Evolutionary conservation across 177 flowering plant genomes (phyloP), one percentile per base, ranked within the genome.

Genomic region (Tripterygium wilfordii): DNA sequence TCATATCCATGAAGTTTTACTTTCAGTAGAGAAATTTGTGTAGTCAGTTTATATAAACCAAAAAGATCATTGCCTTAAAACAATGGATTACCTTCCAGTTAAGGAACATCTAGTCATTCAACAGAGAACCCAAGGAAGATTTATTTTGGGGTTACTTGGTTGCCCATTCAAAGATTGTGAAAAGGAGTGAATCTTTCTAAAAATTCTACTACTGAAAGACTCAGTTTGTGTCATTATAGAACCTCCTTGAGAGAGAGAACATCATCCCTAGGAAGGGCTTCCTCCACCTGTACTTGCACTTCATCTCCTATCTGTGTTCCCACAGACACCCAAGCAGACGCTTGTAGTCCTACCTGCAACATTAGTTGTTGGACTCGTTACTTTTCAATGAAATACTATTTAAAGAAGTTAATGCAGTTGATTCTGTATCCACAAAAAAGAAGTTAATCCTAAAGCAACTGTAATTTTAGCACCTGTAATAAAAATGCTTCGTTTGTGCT

Each of bases 181-280:
- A 39, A n/a, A 39, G 22, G 22, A 20, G 12, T 39, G 26, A 20
- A 24, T 19, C 41, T 37, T 16, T 21, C 30, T n/a, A 12, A 12
- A 20, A 26, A 26, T 35, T 12, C 36, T 24, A 21, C 25, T n/a
- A n/a, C n/a, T n/a, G 5, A 31, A 44, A 22, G 28, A 39, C 32
- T 46, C 45, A 17, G 26, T 43, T 31, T 51, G 20, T 23, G 17
- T 27, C 49, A 24, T 44, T 51, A 24, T 57, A 71, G 14, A 35
- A 57, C 77, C 68, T 85, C 94, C 68, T 77, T 73, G 23, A 88
- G 74, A 2, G 62, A 66, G 49, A 88, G 66, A 51, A 71, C 31
- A 54, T 92, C 96, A 42, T 85, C 81, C 18, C 98, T 88, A 30
- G 96, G 95, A 73, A 85, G 80, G 45, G 98, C 78, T 71, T 80